A percentile compares a stretch with the other conserved stretches of the same genome.
phyloP scores from a whole-genome alignment of 805 yeast genomes.

The Sungouiella blattae region DNA sequence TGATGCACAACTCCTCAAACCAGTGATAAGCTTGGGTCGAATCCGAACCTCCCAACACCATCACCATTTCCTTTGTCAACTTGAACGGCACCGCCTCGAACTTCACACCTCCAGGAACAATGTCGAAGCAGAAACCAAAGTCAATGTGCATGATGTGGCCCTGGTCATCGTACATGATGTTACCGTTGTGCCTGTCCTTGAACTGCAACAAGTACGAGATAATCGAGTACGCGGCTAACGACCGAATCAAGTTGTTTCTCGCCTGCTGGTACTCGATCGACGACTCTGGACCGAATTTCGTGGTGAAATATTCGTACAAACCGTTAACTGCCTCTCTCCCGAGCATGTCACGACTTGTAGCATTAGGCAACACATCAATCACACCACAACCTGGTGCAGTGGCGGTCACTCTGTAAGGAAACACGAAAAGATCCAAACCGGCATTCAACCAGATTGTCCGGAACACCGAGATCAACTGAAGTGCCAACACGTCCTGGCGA shows the following conservation, averaged over 20 bases:
- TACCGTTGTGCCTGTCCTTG: slow-evolving; percentile 98
- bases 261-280: slow-evolving; percentile 89
- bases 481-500: slow-evolving; percentile 92
- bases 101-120: slow-evolving; percentile 97
- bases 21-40: slow-evolving; percentile 84
- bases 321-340: slow-evolving; percentile 99
- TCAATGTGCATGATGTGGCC: slow-evolving; percentile 96
- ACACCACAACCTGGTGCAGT: slow-evolving; percentile 99
- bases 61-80: slow-evolving; percentile 92
- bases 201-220: slow-evolving; percentile 88
- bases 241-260: slow-evolving; percentile 86
- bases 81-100: slow-evolving; percentile 99
- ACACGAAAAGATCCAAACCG: slow-evolving; percentile 87
- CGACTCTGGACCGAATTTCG: slow-evolving; percentile 93
- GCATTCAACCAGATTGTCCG: slow-evolving; percentile 84
- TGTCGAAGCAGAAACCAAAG: slow-evolving; percentile 97
- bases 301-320: slow-evolving; percentile 82
- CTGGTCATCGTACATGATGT: slow-evolving; percentile 90
- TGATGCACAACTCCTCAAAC: slow-evolving; percentile 94
- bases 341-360: slow-evolving; percentile 94
- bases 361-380: slow-evolving; percentile 93
- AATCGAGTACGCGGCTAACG: slow-evolving; percentile 91
- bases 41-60: slow-evolving; percentile 89
- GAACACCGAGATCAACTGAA: slow-evolving; percentile 88
- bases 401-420: slow-evolving; percentile 93